phyloP scores from a whole-genome alignment of 139 green algal genomes.

The Chlorella ohadii region DNA sequence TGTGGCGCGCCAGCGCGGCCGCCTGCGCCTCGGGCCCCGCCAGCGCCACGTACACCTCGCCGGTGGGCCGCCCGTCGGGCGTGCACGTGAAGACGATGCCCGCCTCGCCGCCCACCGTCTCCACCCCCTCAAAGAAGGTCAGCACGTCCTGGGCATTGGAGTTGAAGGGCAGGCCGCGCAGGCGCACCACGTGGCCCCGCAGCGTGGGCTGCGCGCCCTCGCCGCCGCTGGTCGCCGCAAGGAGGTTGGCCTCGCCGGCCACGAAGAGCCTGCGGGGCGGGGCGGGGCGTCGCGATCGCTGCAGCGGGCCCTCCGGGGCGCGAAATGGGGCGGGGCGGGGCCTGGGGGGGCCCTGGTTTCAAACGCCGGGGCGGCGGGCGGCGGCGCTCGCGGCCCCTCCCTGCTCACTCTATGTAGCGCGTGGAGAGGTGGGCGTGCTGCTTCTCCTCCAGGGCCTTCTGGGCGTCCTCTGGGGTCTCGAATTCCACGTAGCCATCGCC shows the following conservation, averaged over 20 bases:
- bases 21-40: conserved; percentile 56
- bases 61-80: conserved; percentile 80
- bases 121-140: conserved; percentile 74
- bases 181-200: conserved; percentile 70
- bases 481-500: conserved; percentile 83
- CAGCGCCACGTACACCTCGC: conserved; percentile 89
- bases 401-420: conserved; percentile 88
- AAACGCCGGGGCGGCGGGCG: not conserved
- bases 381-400: not conserved
- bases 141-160: conserved; percentile 68
- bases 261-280: conserved; percentile 70
- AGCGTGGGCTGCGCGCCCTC: conserved; percentile 23
- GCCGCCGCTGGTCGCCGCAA: conserved; percentile 41
- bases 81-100: conserved; percentile 78
- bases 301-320: not conserved
- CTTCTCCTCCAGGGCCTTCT: conserved; percentile 58
- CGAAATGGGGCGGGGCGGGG: not conserved
- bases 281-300: not conserved
- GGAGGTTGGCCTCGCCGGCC: conserved; percentile 62
- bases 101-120: conserved; percentile 60
- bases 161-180: conserved; percentile 87
- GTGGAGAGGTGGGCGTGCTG: conserved; percentile 78
- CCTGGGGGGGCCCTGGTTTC: not conserved
- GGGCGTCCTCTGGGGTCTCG: conserved; percentile 49
- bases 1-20: conserved; percentile 73